Conservation (phyloP, 331 rosid species). For the Telfairia occidentalis region DNA sequence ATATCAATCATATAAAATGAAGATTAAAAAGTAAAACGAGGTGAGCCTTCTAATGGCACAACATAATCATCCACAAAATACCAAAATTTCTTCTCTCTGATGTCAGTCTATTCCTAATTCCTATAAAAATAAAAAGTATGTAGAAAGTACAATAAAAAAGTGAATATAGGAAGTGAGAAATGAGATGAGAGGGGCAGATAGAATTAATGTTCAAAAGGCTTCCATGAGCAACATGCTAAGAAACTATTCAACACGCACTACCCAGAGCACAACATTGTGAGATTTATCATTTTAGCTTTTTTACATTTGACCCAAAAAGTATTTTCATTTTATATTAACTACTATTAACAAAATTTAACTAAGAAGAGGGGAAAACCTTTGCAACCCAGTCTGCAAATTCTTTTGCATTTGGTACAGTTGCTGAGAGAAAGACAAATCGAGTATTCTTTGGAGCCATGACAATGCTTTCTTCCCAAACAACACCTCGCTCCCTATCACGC, state of each 20-base stretch:
- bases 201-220: background rate
- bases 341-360: background rate
- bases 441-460: conserved; percentile 92
- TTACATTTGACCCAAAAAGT: background rate
- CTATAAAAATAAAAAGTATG: background rate
- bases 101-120: background rate
- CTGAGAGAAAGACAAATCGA: conserved; percentile 82
- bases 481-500: conserved; percentile 93
- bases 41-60: background rate
- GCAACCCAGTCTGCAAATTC: conserved; percentile 98
- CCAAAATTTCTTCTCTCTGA: background rate
- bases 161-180: background rate
- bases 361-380: conserved; percentile 33
- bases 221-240: background rate
- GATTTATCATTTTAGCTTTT: background rate
- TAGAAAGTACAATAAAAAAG: background rate
- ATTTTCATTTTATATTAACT: background rate
- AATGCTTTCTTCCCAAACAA: conserved; percentile 98
- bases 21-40: background rate
- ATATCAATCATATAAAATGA: background rate
- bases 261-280: background rate
- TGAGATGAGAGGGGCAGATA: background rate
- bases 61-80: background rate
- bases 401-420: conserved; percentile 90
- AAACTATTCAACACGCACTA: background rate